Evolutionary conservation across 306 rosid genomes (phyloP).

Genomic region (Lupinus albus): DNA sequence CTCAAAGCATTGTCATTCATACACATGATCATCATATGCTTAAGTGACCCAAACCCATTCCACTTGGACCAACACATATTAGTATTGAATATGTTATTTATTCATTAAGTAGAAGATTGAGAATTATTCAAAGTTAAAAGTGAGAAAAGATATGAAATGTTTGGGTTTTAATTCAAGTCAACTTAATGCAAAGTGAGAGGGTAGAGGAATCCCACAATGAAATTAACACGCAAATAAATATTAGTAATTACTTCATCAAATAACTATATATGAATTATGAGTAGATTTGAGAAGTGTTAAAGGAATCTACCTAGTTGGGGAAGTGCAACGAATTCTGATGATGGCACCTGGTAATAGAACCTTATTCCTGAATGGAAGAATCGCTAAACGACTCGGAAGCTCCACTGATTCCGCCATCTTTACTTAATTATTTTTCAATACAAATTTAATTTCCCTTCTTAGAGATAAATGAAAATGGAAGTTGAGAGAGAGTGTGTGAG

Average conservation of each 20-base stretch:
- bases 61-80: no score
- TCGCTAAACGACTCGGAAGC: constrained; percentile 91
- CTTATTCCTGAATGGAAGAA: constrained; percentile 96
- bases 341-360: constrained; percentile 96
- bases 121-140: no score
- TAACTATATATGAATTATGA: background rate
- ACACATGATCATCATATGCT: no score
- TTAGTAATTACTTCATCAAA: background rate
- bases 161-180: constrained; percentile 22
- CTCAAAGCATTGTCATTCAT: no score
- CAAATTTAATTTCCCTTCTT: background rate
- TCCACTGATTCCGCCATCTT: constrained; percentile 86
- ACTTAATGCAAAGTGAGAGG: background rate
- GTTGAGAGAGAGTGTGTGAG: background rate
- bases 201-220: background rate
- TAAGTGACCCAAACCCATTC: no score
- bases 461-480: background rate
- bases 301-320: constrained; percentile 91
- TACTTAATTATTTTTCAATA: constrained; percentile 16
- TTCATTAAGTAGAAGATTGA: no score
- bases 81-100: no score
- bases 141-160: background rate
- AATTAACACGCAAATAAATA: background rate
- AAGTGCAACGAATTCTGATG: constrained; percentile 96
- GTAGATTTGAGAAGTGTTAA: no score